Evolutionary conservation across 345 rosid species (phyloP).

Genomic region (Carallia pectinifolia): DNA sequence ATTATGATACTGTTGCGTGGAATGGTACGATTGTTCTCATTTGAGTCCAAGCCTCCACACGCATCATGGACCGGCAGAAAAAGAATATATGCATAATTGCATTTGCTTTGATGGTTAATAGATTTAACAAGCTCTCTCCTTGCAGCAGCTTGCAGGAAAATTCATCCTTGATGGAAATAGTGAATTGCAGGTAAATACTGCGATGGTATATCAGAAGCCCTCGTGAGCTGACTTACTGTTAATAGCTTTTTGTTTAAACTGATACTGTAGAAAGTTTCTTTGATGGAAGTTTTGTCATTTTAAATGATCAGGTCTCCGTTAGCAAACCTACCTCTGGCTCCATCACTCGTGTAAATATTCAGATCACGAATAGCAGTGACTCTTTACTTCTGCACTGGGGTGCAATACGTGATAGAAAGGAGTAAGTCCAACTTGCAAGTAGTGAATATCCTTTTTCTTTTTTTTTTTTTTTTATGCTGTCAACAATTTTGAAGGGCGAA

Average conservation of each 20-base stretch:
- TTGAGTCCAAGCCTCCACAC: too few relatives aligned
- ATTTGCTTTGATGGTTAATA: slow-evolving; percentile 12
- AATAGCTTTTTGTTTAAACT: slow-evolving; percentile 5
- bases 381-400: slow-evolving; percentile 95
- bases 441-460: neutral
- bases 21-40: too few relatives aligned
- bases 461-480: slow-evolving; percentile 1
- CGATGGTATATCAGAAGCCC: neutral
- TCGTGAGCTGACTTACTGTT: slow-evolving; percentile 8
- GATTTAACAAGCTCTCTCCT: slow-evolving; percentile 32
- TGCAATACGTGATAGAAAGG: slow-evolving; percentile 56
- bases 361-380: slow-evolving; percentile 52
- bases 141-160: slow-evolving; percentile 60
- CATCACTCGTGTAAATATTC: slow-evolving; percentile 50
- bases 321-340: slow-evolving; percentile 41
- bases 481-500: too few relatives aligned
- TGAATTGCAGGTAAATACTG: slow-evolving; percentile 66
- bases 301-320: slow-evolving; percentile 60
- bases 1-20: too few relatives aligned
- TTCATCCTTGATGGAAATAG: slow-evolving; percentile 74
- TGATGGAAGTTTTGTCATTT: slow-evolving; percentile 19
- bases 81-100: slow-evolving; percentile 1
- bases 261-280: neutral
- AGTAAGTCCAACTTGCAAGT: slow-evolving; percentile 46
- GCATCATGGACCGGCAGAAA: neutral